Base-by-base conservation (phyloP, 2,329 filamentous ascomycete species). In the Trichophyton mentagrophytes region DNA sequence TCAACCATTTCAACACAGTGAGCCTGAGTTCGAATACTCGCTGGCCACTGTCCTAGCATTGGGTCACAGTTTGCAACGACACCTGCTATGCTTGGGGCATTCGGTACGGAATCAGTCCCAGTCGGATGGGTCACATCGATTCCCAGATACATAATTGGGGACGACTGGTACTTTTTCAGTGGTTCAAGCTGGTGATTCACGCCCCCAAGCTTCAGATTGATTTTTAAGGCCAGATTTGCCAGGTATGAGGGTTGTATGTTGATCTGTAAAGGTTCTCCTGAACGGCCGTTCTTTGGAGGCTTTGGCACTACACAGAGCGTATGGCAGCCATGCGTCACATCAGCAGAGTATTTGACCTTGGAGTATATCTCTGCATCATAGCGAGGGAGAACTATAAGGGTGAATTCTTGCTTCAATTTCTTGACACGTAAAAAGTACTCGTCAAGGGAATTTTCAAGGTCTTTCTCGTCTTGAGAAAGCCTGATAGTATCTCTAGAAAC, bases 71-170 rank as follows among this genome's bases (percentile, higher is more conserved):
- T 93, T 0, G 89, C 84, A 3, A 96, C 90, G 58, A 96, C 82
- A 0, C 53, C 53, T n/a, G 53, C 53, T 36, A 56, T 56, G 11
- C 46, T 49, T 44, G 89, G 89, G 0, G 87, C 83, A 0, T 71
- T 71, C 1, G 77, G 72, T 0, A 77, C 71, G 2, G 80, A 85
- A 0, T 82, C 83, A 0, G 84, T 82, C 11, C 61, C 59, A 15
- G 90, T 92, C 0, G 91, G 90, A 67, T 96, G 91, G 0, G 90
- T 95, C 0, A 96, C 90, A 68, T 96, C 91, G 65, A 93, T 86
- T 0, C 91, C 90, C 6, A 93, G 82, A 0, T 96, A 76, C 85
- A 96, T 96, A 0, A 90, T 93, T 65, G 84, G 84, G 81, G 82
- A 33, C 85, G 79, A 5, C 86, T 75, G 22, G 85, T 79, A 0